Conservation (phyloP, 257 asterid genomes). For the Echites panduratus region DNA sequence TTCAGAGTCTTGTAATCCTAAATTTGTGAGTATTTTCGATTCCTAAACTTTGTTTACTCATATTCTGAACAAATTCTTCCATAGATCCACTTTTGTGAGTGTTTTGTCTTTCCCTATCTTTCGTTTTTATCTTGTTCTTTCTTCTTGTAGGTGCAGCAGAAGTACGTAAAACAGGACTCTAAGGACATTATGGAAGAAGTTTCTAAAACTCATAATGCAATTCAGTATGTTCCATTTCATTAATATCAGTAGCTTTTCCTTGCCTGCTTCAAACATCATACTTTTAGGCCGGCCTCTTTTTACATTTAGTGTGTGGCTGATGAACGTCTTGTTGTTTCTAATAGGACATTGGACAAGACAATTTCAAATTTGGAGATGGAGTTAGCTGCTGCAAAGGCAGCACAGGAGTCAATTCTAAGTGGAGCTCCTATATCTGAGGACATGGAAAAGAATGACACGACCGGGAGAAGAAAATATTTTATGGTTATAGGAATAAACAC, state of each 20-base stretch:
- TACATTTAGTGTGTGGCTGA: background rate
- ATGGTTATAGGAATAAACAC: conserved; percentile 84
- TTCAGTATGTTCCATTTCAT: conserved; percentile 43
- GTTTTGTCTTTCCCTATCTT: background rate
- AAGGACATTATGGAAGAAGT: conserved; percentile 50
- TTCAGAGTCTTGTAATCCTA: conserved; percentile 72
- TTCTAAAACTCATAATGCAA: conserved; percentile 46
- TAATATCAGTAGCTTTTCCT: conserved; percentile 2
- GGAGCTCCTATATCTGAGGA: conserved; percentile 69
- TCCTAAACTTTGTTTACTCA: background rate
- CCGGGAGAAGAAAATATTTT: conserved; percentile 47
- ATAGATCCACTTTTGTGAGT: background rate
- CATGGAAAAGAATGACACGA: conserved; percentile 25
- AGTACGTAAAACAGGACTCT: conserved; percentile 43
- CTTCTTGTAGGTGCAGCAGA: conserved; percentile 33
- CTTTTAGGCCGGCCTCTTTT: background rate
- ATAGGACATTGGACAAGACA: conserved; percentile 70
- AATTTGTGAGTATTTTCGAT: conserved; percentile 45
- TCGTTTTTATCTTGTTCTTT: background rate
- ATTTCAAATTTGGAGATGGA: conserved; percentile 80
- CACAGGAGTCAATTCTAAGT: conserved; percentile 60
- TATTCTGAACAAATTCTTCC: background rate
- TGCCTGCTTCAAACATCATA: background rate
- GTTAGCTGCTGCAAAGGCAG: conserved; percentile 75
- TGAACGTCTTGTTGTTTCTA: conserved; percentile 1